Evolutionary conservation across 495 filamentous ascomycete genomes (phyloP).

Genomic region (Letharia lupina): DNA sequence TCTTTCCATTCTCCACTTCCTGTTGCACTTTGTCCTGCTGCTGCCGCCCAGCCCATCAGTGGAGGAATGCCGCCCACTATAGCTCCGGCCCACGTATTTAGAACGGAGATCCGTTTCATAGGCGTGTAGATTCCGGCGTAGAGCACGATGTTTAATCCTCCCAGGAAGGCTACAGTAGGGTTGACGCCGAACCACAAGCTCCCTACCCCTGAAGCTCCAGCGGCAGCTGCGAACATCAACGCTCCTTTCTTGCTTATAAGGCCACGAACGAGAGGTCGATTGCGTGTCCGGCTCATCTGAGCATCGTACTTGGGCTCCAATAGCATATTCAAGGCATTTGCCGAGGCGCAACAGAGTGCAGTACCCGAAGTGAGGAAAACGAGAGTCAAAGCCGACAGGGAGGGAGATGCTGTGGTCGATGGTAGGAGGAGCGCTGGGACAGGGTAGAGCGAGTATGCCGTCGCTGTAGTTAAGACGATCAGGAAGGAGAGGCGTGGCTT

Average conservation of each 20-base stretch:
- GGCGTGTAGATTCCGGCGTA: slow-evolving; percentile 93
- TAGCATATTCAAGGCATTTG: slow-evolving; percentile 95
- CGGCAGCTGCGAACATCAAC: slow-evolving; percentile 64
- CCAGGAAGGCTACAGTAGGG: slow-evolving; percentile 81
- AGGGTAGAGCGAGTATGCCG: slow-evolving; percentile 87
- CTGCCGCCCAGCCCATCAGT: slow-evolving; percentile 96
- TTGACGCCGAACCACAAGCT: slow-evolving; percentile 85
- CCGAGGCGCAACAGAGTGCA: slow-evolving; percentile 71
- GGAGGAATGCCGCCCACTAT: slow-evolving; percentile 90
- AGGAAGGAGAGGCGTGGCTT: slow-evolving; percentile 92
- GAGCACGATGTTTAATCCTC: slow-evolving; percentile 72
- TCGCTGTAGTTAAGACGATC: slow-evolving; percentile 82
- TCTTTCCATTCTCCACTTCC: slow-evolving; percentile 66
- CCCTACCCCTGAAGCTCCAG: slow-evolving; percentile 55
- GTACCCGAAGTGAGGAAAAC: slow-evolving; percentile 88
- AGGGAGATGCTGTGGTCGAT: slow-evolving; percentile 63
- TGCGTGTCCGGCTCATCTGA: slow-evolving; percentile 83
- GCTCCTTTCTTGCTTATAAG: slow-evolving; percentile 71
- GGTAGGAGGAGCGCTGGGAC: slow-evolving; percentile 63
- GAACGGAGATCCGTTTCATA: slow-evolving; percentile 72
- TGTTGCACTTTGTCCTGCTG: slow-evolving; percentile 77
- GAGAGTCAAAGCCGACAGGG: slow-evolving; percentile 81
- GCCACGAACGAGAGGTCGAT: slow-evolving; percentile 78
- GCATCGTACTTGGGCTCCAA: slow-evolving; percentile 86
- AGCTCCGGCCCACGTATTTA: slow-evolving; percentile 95